Evolutionary conservation across 2,329 filamentous ascomycete genomes (phyloP).

Genomic region (Nectriaceae sp.): DNA sequence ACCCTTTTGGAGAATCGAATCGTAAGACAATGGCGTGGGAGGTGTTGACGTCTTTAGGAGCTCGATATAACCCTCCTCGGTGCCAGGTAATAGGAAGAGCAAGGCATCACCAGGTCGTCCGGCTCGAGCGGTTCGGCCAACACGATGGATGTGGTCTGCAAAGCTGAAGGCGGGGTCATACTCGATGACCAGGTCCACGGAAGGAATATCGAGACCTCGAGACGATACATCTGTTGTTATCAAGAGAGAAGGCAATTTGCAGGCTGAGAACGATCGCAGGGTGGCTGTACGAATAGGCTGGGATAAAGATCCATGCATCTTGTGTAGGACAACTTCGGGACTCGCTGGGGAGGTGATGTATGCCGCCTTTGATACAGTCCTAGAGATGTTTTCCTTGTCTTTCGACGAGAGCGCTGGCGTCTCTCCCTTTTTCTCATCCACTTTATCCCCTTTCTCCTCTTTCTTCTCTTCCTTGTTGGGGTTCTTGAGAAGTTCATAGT

Average conservation of each 20-base stretch:
- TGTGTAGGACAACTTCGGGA: conserved; percentile 72
- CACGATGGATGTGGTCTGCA: conserved; percentile 90
- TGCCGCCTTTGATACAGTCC: conserved; percentile 68
- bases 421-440: conserved; percentile 20
- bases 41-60: conserved; percentile 60
- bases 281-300: conserved; percentile 88
- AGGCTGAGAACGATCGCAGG: conserved; percentile 75
- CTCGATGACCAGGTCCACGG: conserved; percentile 92
- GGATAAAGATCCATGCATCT: conserved; percentile 87
- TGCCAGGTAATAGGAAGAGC: conserved; percentile 87
- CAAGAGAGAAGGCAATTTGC: conserved; percentile 75
- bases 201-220: conserved; percentile 91
- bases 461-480: conserved; percentile 31
- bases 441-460: no score
- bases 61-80: conserved; percentile 87
- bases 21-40: conserved; percentile 53
- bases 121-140: conserved; percentile 91
- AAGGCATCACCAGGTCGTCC: conserved; percentile 84
- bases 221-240: conserved; percentile 96
- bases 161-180: conserved; percentile 95
- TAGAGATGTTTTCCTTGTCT: conserved; percentile 42
- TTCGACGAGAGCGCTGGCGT: conserved; percentile 30
- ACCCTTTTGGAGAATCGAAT: conserved; percentile 64
- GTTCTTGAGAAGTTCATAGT: conserved; percentile 77
- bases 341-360: conserved; percentile 77